phyloP scores from a whole-genome alignment of 345 rosid species.

The Aurinia saxatilis region DNA sequence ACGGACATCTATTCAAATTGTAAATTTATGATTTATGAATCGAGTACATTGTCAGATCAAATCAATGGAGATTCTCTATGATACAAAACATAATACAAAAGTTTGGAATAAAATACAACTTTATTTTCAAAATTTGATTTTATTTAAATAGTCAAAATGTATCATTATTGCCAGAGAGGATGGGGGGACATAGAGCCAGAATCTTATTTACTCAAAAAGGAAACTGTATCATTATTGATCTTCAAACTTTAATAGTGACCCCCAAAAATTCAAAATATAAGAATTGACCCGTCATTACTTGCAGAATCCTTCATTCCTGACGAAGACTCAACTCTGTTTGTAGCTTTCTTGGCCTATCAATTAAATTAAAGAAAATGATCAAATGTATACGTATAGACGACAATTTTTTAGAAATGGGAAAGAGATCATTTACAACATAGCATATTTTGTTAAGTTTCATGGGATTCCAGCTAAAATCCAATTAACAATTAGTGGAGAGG shows the following conservation, averaged over 20 bases:
- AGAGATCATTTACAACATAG: not conserved
- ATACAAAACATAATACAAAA: no score
- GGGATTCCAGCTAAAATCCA: no score
- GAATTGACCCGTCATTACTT: not conserved
- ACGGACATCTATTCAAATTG: no score
- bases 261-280: constrained; percentile 14
- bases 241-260: not conserved
- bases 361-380: not conserved
- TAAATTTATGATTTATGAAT: no score
- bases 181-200: no score
- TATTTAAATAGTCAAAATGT: not conserved
- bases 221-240: not conserved
- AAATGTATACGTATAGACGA: not conserved
- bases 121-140: no score
- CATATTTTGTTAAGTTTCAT: not conserved
- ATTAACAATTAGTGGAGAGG: no score
- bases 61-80: no score
- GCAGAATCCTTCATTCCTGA: not conserved
- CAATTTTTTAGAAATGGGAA: not conserved
- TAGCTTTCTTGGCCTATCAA: constrained; percentile 23
- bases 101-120: no score
- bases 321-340: constrained; percentile 17
- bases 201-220: no score
- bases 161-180: not conserved
- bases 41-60: no score